A percentile compares a stretch with the other conserved stretches of the same genome.
phyloP scores from a whole-genome alignment of 2,329 filamentous ascomycete species.

The Verticillium zaregamsianum region DNA sequence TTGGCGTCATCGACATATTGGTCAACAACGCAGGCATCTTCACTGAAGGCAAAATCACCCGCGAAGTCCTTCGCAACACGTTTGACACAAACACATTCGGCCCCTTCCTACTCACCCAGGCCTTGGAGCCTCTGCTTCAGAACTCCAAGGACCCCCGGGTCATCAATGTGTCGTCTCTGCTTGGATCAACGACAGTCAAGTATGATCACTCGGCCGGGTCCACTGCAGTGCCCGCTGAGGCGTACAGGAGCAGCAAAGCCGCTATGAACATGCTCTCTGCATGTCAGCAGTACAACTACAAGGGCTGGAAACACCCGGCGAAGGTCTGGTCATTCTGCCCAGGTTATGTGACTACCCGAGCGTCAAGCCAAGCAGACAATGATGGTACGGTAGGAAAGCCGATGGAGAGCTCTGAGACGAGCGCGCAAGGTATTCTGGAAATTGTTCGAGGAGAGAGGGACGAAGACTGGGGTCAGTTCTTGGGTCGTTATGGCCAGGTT shows the following conservation, averaged over 20 bases:
- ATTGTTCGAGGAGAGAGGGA: constrained; percentile 23
- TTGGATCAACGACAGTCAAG: constrained; percentile 25
- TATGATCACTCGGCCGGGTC: constrained; percentile 10
- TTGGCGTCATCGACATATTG: constrained; percentile 50
- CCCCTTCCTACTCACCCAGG: constrained; percentile 20
- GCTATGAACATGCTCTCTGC: constrained; percentile 31
- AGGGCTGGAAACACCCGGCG: constrained; percentile 19
- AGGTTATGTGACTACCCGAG: constrained; percentile 22
- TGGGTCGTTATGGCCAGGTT: neutral
- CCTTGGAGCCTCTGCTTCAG: constrained; percentile 24
- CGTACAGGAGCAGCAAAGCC: constrained; percentile 30
- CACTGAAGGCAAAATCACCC: constrained; percentile 44
- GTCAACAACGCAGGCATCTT: constrained; percentile 57
- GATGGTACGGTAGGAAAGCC: constrained; percentile 18
- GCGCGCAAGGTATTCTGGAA: constrained; percentile 18
- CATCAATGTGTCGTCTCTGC: constrained; percentile 26
- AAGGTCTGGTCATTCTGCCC: constrained; percentile 28
- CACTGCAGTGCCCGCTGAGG: constrained; percentile 16
- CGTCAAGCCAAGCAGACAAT: constrained; percentile 7
- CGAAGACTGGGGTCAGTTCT: constrained; percentile 16
- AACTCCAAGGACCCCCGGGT: constrained; percentile 21
- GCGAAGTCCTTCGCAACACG: constrained; percentile 45
- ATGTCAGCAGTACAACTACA: constrained; percentile 21
- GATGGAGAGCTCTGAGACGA: constrained; percentile 19
- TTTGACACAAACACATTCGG: constrained; percentile 41